phyloP scores from a whole-genome alignment of 2,329 filamentous ascomycete species.

The Aspergillus fumigatus region DNA sequence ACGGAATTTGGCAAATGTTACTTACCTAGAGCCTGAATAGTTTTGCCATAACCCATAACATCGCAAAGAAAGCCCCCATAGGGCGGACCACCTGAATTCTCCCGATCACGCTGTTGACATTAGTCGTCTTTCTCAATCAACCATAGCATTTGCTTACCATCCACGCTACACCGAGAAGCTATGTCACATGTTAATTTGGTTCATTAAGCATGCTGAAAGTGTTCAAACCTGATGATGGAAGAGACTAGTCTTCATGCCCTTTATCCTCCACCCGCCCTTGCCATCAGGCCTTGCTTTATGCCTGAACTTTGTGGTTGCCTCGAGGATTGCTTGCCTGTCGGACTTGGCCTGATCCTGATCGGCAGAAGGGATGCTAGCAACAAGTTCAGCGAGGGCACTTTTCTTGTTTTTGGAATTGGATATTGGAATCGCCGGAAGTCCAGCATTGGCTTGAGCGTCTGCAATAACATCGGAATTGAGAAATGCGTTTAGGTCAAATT shows the following conservation, averaged over 20 bases:
- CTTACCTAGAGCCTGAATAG: constrained; percentile 32
- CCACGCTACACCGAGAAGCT: constrained; percentile 29
- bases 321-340: constrained; percentile 22
- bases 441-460: constrained; percentile 25
- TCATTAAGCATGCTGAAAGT: not conserved
- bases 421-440: constrained; percentile 17
- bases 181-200: constrained; percentile 4
- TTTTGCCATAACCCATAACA: constrained; percentile 42
- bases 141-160: constrained; percentile 23
- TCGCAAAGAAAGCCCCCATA: constrained; percentile 38
- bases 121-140: constrained; percentile 1
- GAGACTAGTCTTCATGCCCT: constrained; percentile 29
- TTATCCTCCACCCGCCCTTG: constrained; percentile 28
- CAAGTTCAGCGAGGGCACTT: constrained; percentile 29
- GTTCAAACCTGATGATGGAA: constrained; percentile 32
- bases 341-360: constrained; percentile 18
- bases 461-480: constrained; percentile 17
- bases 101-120: constrained; percentile 28
- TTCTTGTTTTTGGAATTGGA: constrained; percentile 21
- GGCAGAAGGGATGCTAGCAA: constrained; percentile 26
- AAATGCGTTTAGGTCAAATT: constrained; percentile 18
- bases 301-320: constrained; percentile 27
- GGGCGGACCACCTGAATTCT: constrained; percentile 22
- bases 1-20: not conserved
- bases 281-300: constrained; percentile 22